A percentile compares a stretch with the other conserved stretches of the same genome.
These are phyloP conservation scores for Lolium perenne DNA, from an alignment of 176 grass and related monocot genomes.

Conservation along the genomic window DNA sequence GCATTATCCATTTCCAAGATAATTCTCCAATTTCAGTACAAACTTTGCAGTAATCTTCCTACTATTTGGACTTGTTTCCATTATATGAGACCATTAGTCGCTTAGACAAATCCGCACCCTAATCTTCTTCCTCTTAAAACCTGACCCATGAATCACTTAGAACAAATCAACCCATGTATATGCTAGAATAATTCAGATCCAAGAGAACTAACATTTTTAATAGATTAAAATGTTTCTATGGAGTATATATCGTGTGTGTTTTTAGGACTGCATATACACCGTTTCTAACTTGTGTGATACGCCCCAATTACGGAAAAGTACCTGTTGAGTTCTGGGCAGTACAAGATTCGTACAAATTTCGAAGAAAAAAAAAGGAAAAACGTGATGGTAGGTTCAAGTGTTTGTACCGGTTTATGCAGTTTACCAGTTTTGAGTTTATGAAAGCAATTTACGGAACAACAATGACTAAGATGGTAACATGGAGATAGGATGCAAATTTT, in stretches of 20 bases:
- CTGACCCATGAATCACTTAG: slow-evolving; percentile 9
- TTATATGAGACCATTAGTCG: slow-evolving; percentile 28
- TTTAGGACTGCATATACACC: neutral
- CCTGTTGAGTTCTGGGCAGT: neutral
- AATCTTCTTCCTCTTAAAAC: slow-evolving; percentile 26
- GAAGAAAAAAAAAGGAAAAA: neutral
- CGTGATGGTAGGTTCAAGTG: slow-evolving; percentile 6
- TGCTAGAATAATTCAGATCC: slow-evolving; percentile 16
- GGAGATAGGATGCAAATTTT: slow-evolving; percentile 30
- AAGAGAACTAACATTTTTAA: neutral
- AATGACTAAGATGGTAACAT: slow-evolving; percentile 31
- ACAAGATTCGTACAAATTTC: slow-evolving; percentile 22
- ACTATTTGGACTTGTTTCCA: neutral
- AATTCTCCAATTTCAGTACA: neutral
- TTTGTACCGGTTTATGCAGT: slow-evolving; percentile 7
- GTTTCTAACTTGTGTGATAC: neutral
- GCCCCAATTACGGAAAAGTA: slow-evolving; percentile 16
- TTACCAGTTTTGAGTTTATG: neutral
- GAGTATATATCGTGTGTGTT: neutral
- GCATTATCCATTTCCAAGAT: slow-evolving; percentile 14
- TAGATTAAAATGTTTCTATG: slow-evolving; percentile 24
- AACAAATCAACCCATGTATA: neutral
- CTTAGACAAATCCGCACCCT: slow-evolving; percentile 19
- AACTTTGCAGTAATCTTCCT: slow-evolving; percentile 2
- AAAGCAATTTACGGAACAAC: slow-evolving; percentile 21